Base-by-base conservation (phyloP, 2,329 filamentous ascomycete genomes). In the Parafenestella ontariensis region DNA sequence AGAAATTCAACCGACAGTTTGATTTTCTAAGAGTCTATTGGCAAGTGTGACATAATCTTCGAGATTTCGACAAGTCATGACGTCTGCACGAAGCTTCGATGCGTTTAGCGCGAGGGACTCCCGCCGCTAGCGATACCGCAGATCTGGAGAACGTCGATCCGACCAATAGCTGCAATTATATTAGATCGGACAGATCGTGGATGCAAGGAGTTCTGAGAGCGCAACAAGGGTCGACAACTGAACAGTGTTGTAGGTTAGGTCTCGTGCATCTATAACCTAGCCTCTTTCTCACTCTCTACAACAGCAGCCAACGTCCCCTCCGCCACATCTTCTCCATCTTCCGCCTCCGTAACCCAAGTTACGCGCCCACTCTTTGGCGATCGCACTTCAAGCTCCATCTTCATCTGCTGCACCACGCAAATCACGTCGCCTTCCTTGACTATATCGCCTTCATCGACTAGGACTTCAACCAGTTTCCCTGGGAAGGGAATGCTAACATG, bases 371-470 rank as follows among this genome's bases (percentile, higher is more conserved):
- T 74, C 4, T 76, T 76, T 15, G 77, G 75, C 49, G 78, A 78
- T 20, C 86, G 71, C 2, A 89, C 81, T 62, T 88, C 86, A n/a
- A 88, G 71, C 59, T 89, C 86, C 86, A 88, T 89, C 72, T 88
- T 88, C 85, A 88, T 88, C 71, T 88, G 86, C 70, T 84, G 83
- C 18, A 88, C 81, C 17, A 88, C 84, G 77, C 83, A 59, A 0
- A 88, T 72, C 0, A 84, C 80, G 26, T 87, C 80, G 1, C 84
- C 83, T 53, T 80, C 77, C 3, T 80, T 62, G 1, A 88, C 75
- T 0, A 82, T 73, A 34, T 87, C 81, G 1, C 84, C 83, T 55
- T 79, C 78, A 5, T 83, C 78, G 0, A 88, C 83, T 2, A 84
- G 63, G 1, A 88, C 73, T 66, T 88, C 86, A 1, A 87, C 81